A percentile compares a stretch with the other conserved stretches of the same genome.
These are phyloP conservation scores for Peronospora tabacina DNA, from an alignment of 352 stramenopile genomes.

Conservation along the genomic window DNA sequence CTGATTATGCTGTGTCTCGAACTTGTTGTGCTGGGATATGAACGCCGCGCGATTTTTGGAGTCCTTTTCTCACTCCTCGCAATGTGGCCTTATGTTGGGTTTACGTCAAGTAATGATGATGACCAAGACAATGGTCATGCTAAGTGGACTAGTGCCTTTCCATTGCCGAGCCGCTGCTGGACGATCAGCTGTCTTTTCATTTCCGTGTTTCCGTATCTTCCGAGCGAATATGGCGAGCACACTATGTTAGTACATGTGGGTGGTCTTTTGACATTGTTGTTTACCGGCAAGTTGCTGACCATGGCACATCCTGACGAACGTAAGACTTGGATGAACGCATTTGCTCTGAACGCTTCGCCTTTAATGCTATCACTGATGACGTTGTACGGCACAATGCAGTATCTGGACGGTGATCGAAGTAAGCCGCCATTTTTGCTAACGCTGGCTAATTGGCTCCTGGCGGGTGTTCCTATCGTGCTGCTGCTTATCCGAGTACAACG, in stretches of 20 bases:
- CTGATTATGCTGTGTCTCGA: constrained; percentile 49
- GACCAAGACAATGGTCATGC: constrained; percentile 1
- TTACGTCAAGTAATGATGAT: constrained; percentile 2
- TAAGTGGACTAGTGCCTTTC: constrained; percentile 3
- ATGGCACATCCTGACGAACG: neutral
- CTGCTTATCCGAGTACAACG: constrained; percentile 26
- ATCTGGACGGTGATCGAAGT: constrained; percentile 39
- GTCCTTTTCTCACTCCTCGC: constrained; percentile 53
- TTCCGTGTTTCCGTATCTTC: constrained; percentile 64
- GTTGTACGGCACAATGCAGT: constrained; percentile 47
- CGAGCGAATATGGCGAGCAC: constrained; percentile 66
- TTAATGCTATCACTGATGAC: constrained; percentile 35
- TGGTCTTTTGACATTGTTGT: constrained; percentile 24
- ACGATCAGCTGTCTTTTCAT: constrained; percentile 45
- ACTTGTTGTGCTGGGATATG: constrained; percentile 62
- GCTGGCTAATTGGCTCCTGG: constrained; percentile 47
- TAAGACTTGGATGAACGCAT: constrained; percentile 1
- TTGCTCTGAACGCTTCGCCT: constrained; percentile 14
- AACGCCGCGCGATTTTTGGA: constrained; percentile 56
- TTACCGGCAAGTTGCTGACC: constrained; percentile 4
- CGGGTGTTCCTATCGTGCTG: constrained; percentile 32
- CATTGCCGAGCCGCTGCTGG: constrained; percentile 32
- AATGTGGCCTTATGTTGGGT: constrained; percentile 35
- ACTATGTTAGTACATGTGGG: constrained; percentile 52
- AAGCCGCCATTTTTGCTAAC: constrained; percentile 48